Conservation (phyloP, 2,329 filamentous ascomycete species). For the Colletotrichum tropicicola region DNA sequence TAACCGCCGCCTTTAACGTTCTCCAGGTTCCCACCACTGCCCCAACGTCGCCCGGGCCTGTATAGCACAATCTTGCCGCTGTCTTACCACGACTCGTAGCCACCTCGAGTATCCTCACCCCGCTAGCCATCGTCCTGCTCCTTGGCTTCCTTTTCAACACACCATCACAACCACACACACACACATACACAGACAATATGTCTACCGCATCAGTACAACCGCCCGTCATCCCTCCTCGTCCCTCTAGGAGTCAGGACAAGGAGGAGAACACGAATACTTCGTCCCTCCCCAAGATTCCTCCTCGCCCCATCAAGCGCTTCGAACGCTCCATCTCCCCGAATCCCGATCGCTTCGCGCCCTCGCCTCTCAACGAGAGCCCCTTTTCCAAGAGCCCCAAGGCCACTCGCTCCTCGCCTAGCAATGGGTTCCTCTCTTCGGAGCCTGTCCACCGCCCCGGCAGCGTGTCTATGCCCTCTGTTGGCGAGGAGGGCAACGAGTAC, state of each 20-base stretch:
- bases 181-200: conserved; percentile 47
- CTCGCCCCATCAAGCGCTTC: conserved; percentile 76
- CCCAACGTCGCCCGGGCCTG: neutral
- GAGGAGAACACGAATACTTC: conserved; percentile 41
- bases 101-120: neutral
- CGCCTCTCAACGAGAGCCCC: conserved; percentile 80
- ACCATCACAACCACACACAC: conserved; percentile 34
- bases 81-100: neutral
- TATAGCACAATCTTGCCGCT: neutral
- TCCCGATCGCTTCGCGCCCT: conserved; percentile 82
- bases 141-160: neutral
- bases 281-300: conserved; percentile 75
- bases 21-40: neutral
- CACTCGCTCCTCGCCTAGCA: conserved; percentile 44
- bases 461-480: conserved; percentile 84
- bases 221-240: conserved; percentile 67
- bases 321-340: conserved; percentile 82
- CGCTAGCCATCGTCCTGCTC: too few relatives aligned
- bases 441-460: conserved; percentile 72
- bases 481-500: conserved; percentile 92
- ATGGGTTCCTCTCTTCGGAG: conserved; percentile 44
- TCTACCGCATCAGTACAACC: conserved; percentile 60
- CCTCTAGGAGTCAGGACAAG: conserved; percentile 59
- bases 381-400: conserved; percentile 59
- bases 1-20: conserved; percentile 1